These are phyloP conservation scores for Russula olivacea DNA, from an alignment of 768 basidiomycete genomes.

Conservation along the genomic window DNA sequence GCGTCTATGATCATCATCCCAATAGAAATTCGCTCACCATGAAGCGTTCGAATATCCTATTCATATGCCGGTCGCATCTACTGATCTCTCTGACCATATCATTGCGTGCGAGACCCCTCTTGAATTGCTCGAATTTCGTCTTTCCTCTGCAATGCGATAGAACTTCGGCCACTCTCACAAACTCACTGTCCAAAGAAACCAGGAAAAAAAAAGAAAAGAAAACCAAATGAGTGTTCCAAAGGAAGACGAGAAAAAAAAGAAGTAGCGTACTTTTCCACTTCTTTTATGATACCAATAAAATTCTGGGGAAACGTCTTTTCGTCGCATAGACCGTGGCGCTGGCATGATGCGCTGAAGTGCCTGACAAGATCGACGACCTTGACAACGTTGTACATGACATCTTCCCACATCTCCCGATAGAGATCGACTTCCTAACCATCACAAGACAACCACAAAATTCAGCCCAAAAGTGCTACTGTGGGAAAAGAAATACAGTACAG, in stretches of 20 bases:
- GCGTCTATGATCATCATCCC: not conserved
- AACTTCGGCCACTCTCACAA: not conserved
- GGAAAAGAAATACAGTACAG: not conserved
- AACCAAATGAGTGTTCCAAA: too few relatives aligned
- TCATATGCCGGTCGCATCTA: conserved; percentile 17
- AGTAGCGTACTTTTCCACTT: not conserved
- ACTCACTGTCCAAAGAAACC: not conserved
- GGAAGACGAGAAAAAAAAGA: not conserved
- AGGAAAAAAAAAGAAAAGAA: too few relatives aligned
- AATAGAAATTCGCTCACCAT: not conserved
- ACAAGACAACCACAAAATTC: not conserved
- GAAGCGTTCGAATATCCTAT: conserved; percentile 15
- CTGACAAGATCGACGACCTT: conserved; percentile 13
- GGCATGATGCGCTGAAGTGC: conserved; percentile 4
- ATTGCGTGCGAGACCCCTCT: conserved; percentile 8
- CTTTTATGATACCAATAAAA: conserved; percentile 8
- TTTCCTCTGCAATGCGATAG: conserved; percentile 14
- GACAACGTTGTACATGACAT: conserved; percentile 16
- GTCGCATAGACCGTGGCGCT: conserved; percentile 6
- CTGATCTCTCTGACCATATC: conserved; percentile 12
- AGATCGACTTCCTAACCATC: conserved; percentile 18
- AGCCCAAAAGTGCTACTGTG: too few relatives aligned
- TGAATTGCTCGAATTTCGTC: conserved; percentile 9
- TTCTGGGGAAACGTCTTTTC: conserved; percentile 7
- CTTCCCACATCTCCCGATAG: conserved; percentile 14